Evolutionary conservation across 495 filamentous ascomycete genomes (phyloP).

Genomic region (Talaromyces stipitatus): DNA sequence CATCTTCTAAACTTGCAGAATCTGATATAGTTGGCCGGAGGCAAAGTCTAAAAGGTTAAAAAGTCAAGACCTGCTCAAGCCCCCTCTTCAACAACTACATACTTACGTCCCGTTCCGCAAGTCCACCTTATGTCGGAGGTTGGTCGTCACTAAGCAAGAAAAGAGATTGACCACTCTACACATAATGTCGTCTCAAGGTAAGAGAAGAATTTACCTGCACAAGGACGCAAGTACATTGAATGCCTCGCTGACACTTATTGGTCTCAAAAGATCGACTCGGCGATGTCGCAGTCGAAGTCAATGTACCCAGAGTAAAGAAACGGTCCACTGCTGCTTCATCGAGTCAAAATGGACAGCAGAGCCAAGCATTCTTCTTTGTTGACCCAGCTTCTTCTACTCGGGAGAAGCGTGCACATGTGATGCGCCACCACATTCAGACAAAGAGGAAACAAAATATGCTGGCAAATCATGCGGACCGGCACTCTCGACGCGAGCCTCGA

Average conservation of each 20-base stretch:
- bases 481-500: conserved; percentile 12
- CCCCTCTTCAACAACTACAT: no score
- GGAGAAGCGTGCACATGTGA: conserved; percentile 41
- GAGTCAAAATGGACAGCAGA: not conserved
- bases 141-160: not conserved
- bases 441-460: conserved; percentile 32
- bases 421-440: conserved; percentile 43
- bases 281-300: not conserved
- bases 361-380: conserved; percentile 38
- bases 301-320: not conserved
- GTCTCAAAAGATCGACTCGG: not conserved
- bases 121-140: not conserved
- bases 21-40: no score
- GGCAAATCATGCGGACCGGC: conserved; percentile 14
- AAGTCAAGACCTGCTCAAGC: no score
- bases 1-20: not conserved
- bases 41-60: not conserved
- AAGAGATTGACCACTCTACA: not conserved
- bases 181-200: conserved; percentile 2
- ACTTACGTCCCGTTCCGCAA: not conserved
- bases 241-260: not conserved
- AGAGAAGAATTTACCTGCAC: not conserved
- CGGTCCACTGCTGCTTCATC: not conserved
- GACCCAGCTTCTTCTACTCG: conserved; percentile 36
- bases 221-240: no score